phyloP scores from a whole-genome alignment of 331 rosid species.

The Erythrophleum ivorense region DNA sequence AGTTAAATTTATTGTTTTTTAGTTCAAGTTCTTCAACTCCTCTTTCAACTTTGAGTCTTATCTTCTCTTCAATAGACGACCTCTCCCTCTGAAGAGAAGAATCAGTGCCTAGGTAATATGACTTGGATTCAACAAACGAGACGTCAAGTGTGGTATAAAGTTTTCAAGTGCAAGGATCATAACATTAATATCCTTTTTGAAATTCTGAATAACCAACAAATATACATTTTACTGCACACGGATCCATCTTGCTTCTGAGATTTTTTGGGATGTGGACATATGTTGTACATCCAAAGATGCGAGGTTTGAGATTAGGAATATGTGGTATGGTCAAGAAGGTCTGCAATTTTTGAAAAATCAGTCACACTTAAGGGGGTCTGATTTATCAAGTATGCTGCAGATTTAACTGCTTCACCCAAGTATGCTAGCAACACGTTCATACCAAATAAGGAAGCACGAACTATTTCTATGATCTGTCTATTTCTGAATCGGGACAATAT shows the following conservation, averaged over 20 bases:
- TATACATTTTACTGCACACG: too few species aligned
- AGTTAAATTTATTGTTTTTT: too few species aligned
- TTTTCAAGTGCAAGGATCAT: not conserved
- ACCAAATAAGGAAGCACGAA: not conserved
- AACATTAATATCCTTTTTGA: not conserved
- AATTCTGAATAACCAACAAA: not conserved
- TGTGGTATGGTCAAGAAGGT: too few species aligned
- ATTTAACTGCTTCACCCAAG: not conserved
- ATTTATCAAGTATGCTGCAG: not conserved
- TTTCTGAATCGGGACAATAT: too few species aligned
- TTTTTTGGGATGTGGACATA: not conserved
- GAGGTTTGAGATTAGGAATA: too few species aligned
- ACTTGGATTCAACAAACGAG: not conserved
- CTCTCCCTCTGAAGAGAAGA: not conserved
- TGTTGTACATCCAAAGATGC: not conserved
- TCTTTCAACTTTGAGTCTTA: not conserved
- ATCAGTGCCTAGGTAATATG: too few species aligned
- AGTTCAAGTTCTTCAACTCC: not conserved
- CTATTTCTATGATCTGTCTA: too few species aligned
- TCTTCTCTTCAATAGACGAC: not conserved
- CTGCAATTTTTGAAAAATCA: too few species aligned
- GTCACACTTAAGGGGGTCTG: not conserved
- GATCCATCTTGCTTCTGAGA: not conserved
- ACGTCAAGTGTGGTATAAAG: not conserved
- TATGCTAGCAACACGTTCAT: too few species aligned